Evolutionary conservation across 2,329 filamentous ascomycete species (phyloP).

Genomic region (Huntiella bhutanensis): DNA sequence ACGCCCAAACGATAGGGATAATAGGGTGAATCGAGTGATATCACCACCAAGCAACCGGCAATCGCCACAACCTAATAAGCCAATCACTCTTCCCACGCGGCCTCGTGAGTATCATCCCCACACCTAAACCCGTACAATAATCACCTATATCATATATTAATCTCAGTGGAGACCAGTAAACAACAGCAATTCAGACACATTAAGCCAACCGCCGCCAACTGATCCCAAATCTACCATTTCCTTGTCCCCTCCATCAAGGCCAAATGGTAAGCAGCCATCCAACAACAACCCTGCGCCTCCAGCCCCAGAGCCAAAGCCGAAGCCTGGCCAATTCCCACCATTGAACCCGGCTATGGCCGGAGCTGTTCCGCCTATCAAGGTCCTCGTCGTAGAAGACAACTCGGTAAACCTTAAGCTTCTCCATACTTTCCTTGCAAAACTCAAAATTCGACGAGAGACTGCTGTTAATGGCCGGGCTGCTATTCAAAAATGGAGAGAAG

Average conservation of each 20-base stretch:
- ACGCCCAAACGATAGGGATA: neutral
- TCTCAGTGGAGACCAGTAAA: too few species aligned
- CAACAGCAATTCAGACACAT: too few species aligned
- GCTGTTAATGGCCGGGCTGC: constrained; percentile 90
- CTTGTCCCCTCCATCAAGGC: too few species aligned
- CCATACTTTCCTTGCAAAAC: constrained; percentile 84
- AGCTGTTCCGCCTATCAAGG: constrained; percentile 77
- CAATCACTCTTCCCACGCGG: neutral
- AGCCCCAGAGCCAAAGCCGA: too few species aligned
- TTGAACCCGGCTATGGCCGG: neutral
- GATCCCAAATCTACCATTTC: too few species aligned
- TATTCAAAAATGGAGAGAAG: constrained; percentile 77
- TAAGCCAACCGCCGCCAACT: too few species aligned
- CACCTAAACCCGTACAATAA: too few species aligned
- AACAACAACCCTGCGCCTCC: too few species aligned
- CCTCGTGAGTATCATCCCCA: neutral
- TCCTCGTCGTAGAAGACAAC: constrained; percentile 95
- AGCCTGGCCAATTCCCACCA: too few species aligned
- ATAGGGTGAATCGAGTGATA: neutral
- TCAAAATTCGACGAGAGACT: constrained; percentile 94
- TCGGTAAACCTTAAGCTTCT: constrained; percentile 89
- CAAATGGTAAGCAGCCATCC: too few species aligned
- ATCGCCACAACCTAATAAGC: neutral
- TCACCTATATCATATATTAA: too few species aligned
- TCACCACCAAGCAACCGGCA: constrained; percentile 19